Evolutionary conservation across 2,329 filamentous ascomycete genomes (phyloP).

Genomic region (Clarireedia paspali): DNA sequence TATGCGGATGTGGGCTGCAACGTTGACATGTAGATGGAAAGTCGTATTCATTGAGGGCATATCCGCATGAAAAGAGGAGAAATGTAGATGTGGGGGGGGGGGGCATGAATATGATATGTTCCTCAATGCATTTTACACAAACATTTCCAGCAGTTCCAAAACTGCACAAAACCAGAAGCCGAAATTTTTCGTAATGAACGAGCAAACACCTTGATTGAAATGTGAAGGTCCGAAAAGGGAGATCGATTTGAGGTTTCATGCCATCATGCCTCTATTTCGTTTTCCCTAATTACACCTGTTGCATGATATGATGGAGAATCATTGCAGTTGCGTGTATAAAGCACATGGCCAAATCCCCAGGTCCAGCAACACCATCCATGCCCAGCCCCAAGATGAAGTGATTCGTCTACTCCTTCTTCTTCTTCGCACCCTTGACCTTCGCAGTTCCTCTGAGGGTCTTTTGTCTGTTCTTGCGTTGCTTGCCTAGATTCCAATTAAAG

Average conservation of each 20-base stretch:
- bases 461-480: slow-evolving; percentile 99
- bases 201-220: slow-evolving; percentile 25
- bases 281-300: slow-evolving; percentile 17
- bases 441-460: slow-evolving; percentile 98
- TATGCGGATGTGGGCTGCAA: neutral
- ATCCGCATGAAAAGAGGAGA: neutral
- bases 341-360: slow-evolving; percentile 24
- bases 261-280: slow-evolving; percentile 20
- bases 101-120: neutral
- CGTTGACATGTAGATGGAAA: neutral
- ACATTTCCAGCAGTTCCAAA: slow-evolving; percentile 8
- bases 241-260: slow-evolving; percentile 20
- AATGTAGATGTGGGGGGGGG: neutral
- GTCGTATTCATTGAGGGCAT: neutral
- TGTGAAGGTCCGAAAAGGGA: slow-evolving; percentile 18
- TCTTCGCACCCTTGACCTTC: slow-evolving; percentile 93
- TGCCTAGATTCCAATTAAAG: slow-evolving; percentile 56
- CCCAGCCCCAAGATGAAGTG: slow-evolving; percentile 21
- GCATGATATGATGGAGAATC: slow-evolving; percentile 22
- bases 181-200: slow-evolving; percentile 7
- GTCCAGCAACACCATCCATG: slow-evolving; percentile 26
- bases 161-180: slow-evolving; percentile 5
- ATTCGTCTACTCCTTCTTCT: slow-evolving; percentile 81
- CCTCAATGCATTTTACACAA: neutral
- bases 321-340: slow-evolving; percentile 24